Evolutionary conservation across 306 rosid species (phyloP).

Genomic region (Medicago ruthenica): DNA sequence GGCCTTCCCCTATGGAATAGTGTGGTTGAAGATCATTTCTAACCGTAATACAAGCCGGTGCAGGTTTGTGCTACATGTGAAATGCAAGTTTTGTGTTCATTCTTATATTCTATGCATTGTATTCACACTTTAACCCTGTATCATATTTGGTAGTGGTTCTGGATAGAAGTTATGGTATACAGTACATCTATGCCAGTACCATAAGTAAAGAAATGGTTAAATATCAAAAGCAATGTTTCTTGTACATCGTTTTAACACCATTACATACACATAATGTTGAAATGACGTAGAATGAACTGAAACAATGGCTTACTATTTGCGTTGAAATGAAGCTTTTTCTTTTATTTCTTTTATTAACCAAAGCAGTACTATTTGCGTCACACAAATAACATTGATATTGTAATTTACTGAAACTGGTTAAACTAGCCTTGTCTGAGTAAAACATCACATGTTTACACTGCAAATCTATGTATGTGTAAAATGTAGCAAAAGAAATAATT

Average conservation of each 20-base stretch:
- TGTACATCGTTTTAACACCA: constrained; percentile 15
- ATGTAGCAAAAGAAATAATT: neutral
- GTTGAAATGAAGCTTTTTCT: neutral
- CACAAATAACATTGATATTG: neutral
- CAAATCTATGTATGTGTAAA: neutral
- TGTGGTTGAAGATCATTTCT: constrained; percentile 18
- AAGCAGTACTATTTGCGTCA: neutral
- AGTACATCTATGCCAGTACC: constrained; percentile 23
- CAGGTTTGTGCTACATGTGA: constrained; percentile 24
- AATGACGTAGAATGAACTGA: neutral
- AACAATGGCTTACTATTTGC: neutral
- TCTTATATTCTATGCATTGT: constrained; percentile 17
- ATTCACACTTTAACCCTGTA: constrained; percentile 24
- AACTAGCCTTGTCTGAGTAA: neutral
- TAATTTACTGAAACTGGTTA: neutral
- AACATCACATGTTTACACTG: neutral
- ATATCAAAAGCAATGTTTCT: constrained; percentile 20
- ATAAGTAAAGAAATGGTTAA: constrained; percentile 24
- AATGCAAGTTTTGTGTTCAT: constrained; percentile 24
- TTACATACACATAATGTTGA: neutral
- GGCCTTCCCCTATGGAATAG: constrained; percentile 70
- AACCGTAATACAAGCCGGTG: constrained; percentile 12
- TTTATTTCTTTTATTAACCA: neutral
- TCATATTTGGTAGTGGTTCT: constrained; percentile 23
- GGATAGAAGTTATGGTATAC: neutral